Base-by-base conservation (phyloP, 1,284 basidiomycete species). In the Malassezia caprae region DNA sequence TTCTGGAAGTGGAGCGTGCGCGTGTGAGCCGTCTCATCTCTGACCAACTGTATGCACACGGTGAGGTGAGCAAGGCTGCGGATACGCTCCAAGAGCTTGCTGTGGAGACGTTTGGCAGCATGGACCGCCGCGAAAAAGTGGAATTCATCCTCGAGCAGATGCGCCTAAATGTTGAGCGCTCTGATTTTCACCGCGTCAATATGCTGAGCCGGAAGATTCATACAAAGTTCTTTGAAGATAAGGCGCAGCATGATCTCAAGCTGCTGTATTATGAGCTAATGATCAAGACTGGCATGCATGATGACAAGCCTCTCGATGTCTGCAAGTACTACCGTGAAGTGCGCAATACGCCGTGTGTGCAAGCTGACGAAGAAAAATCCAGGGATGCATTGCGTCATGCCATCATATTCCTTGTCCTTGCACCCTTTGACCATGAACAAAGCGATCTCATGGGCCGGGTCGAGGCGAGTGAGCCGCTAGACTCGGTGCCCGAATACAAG, bases 121-220 rank as follows among this genome's bases (percentile, higher is more conserved):
- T 99, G 93, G 89, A 96, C 65, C 84, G 91, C 61, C 79, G 88
- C 67, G 94, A 99, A 77, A 99, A 99, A 80, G 94, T 89, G 10
- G 90, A 96, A 73, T 96, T 99, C 72, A 88, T 99, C 64, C 79
- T 98, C 39, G 93, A 98, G 77, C 94, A 98, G 76, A 98, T 98
- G 90, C 82, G 94, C 49, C 77, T 98, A 83, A 90, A 70, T 84
- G 90, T 77, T 76, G 82, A 58, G 83, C 75, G 78, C 24, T 76
- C 76, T 15, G 80, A 98, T 72, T 96, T 91, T 87, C 82, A 86
- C 11, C 88, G 90, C 74, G 88, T 90, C 17, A 81, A 86, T 51
- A 90, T 96, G 21, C 88, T 90, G 31, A 84, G 87, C 37, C 82
- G 91, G 68, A 96, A 96, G 77, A 84, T 99, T 75, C 96, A 96